Evolutionary conservation across 176 grass and related monocot species (phyloP), one percentile per base, ranked within the genome.

Genomic region (Tillandsia fasciculata): DNA sequence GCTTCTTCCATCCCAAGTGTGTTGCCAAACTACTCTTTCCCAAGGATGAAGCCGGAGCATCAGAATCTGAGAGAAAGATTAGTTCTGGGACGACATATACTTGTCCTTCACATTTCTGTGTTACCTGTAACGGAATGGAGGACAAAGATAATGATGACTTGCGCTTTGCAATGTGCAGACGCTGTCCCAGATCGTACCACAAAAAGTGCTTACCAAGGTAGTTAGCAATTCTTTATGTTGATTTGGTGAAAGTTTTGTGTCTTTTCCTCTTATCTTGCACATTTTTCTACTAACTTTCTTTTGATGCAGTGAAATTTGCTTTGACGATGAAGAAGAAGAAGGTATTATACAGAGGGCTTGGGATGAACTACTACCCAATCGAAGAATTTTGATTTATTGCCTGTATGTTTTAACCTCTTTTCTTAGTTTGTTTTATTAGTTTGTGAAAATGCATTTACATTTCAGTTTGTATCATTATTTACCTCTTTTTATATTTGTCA

Each of bases 1-100:
- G 84, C 74, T 99, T 99, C 66, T 99, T 93, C 87, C 94, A 99
- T 74, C 79, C 94, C 59, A 88, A 83, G 68, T 99, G 94, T 67
- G 87, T 99, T 71, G 84, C 87, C 29, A 69, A 77, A 63, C 70
- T 69, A 69, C 79, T 90, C 61, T 82, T 72, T 58, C 84, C 74
- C 59, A 72, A 72, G 17, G 81, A 77, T 57, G 84, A 78, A 64
- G 72, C 29, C 72, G 69, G 82, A 82, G 77, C 76, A 66, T 82
- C 70, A 53, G 75, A 93, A 78, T 59, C 78, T 51, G 74, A 83
- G 70, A 93, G 68, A 66, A 83, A 84, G 53, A 89, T 99, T 72
- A 28, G 64, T 18, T 51, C 66, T 70, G 94, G 94, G 50, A 83
- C 48, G 23, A 59, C 33, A 79, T 97, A 93, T 90, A 87, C 79